Conservation (phyloP, 495 filamentous ascomycete species). For the Hypomontagnella submonticulosa region DNA sequence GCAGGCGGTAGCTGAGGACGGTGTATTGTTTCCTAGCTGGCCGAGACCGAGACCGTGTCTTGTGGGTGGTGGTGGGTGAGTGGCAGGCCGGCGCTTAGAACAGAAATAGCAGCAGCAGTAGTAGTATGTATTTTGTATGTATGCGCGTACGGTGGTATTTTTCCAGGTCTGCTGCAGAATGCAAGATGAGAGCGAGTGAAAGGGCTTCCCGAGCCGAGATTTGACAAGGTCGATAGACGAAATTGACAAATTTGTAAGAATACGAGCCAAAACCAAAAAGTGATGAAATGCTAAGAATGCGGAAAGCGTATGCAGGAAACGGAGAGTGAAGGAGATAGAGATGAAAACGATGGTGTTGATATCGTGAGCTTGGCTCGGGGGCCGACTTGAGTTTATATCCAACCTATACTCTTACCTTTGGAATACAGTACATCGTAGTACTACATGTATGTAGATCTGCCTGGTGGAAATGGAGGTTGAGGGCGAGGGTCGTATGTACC, state of each 20-base stretch:
- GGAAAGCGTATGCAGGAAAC: conserved; percentile 16
- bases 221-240: conserved; percentile 29
- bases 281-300: neutral
- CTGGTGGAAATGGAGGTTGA: conserved; percentile 12
- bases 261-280: neutral
- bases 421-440: too few relatives aligned
- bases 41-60: conserved; percentile 32
- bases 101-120: conserved; percentile 35
- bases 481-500: conserved; percentile 4
- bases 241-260: conserved; percentile 12
- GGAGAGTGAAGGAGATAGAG: conserved; percentile 16
- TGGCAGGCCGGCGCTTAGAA: conserved; percentile 48
- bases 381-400: conserved; percentile 31
- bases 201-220: conserved; percentile 49
- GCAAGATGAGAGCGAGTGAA: conserved; percentile 41
- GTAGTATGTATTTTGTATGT: conserved; percentile 13
- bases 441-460: conserved; percentile 5
- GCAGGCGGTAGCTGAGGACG: conserved; percentile 45
- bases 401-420: neutral
- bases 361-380: conserved; percentile 9
- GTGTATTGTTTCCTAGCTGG: conserved; percentile 38
- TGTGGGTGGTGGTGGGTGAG: conserved; percentile 30
- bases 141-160: conserved; percentile 37
- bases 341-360: conserved; percentile 17
- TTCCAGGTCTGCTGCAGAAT: conserved; percentile 22